Conservation (phyloP, 225 moss, liverwort and hornwort species). For the Straminergon stramineum region DNA sequence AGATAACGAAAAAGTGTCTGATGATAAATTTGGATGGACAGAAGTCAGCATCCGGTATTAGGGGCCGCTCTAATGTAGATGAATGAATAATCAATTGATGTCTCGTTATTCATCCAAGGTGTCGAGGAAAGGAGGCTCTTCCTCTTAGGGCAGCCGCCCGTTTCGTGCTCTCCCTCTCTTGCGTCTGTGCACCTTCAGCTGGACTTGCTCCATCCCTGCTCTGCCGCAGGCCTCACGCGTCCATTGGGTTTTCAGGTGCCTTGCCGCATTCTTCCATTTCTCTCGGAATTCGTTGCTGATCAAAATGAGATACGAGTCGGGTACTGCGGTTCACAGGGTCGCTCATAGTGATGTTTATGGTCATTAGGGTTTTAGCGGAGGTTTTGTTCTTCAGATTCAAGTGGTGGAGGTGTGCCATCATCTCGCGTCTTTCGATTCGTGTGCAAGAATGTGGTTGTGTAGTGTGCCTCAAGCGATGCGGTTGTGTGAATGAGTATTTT, state of each 20-base stretch:
- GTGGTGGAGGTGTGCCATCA: too few species aligned
- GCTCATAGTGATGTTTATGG: background rate
- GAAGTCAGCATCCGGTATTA: background rate
- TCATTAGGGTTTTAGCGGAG: background rate
- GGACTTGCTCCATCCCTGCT: background rate
- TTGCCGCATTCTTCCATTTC: background rate
- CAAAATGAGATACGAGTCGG: background rate
- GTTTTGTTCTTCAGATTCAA: background rate
- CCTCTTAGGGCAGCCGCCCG: slow-evolving; percentile 18
- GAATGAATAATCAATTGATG: background rate
- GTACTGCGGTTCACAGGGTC: background rate
- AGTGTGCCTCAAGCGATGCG: background rate
- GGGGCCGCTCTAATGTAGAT: background rate
- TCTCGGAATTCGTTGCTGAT: background rate
- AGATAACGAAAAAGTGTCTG: background rate
- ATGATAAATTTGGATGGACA: background rate
- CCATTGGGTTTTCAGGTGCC: slow-evolving; percentile 10
- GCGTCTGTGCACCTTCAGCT: background rate
- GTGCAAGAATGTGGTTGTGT: background rate
- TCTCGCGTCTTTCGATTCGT: background rate
- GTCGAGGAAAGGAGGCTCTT: background rate
- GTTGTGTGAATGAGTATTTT: background rate
- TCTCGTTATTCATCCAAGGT: background rate
- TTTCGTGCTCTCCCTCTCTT: background rate
- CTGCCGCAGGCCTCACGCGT: background rate